Evolutionary conservation across 2,329 filamentous ascomycete species (phyloP), one percentile per base, ranked within the genome.

Genomic region (Fusarium papillatum): DNA sequence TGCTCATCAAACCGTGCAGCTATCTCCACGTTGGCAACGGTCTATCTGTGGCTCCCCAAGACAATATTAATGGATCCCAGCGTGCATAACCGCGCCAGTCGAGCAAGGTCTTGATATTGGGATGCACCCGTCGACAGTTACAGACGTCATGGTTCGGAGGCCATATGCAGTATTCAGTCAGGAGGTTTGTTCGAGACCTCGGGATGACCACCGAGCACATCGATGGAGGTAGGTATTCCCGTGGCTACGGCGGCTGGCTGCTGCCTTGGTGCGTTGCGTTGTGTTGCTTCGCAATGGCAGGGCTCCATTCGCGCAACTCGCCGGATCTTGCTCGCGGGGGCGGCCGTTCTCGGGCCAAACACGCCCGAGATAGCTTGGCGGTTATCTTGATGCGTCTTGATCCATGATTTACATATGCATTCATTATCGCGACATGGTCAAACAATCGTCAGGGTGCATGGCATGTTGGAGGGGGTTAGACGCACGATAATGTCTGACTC

Each of bases 1-100:
- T 76, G 60, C 68, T 76, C 71, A 68, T 62, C 68, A 71, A 76
- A 74, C 67, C 38, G 66, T 69, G 64, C 74, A 76, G 70, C 41
- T 64, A 68, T 74, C 60, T 76, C 73, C 70, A 76, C 50, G 60
- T 74, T 71, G 50, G 60, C 66, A 64, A 62, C 64, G 60, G 66
- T 53, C 48, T 59, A 64, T 64, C 55, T 64, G 11, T 63, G 53
- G 34, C 48, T 57, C 39, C 73, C 39, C 73, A 61, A 74, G 63
- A 63, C 24, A 55, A 53, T 9, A 53, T 66, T 53, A 19, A 50
- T 31, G 50, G 26, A 59, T 61, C 70, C 66, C 61, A 68, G 55
- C 61, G 24, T 76, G 73, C 70, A 76, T 69, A 68, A 41, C 64
- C 61, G 64, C 66, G 50, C 53, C 41, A 71, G 50, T 46, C 26